Base-by-base conservation (phyloP, 108 stramenopile genomes). In the Discostella stelligeroides region DNA sequence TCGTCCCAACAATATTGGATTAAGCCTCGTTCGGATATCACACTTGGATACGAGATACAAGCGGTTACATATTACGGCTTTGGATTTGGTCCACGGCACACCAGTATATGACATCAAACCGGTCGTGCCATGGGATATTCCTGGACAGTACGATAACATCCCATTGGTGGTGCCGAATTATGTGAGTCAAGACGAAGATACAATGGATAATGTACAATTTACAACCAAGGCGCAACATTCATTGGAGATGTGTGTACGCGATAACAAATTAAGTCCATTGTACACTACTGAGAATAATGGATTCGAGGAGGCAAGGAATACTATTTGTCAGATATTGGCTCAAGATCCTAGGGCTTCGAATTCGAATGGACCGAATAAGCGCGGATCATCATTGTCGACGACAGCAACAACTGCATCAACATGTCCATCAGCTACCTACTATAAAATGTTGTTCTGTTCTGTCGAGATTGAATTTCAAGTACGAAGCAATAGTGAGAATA, bases 61-160 rank as follows among this genome's bases (percentile, higher is more conserved):
- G 40, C 87, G 84, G 38, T 47, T 89, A 46, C 70, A 87, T 57
- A 81, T 92, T 43, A 56, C 75, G 8, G 88, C 79, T 12, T 78
- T 96, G 10, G 97, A 98, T 76, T 76, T 98, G 10, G 90, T 95
- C 18, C 66, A 98, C 65, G 92, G 92, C 8, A 98, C 96, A 15
- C 97, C 97, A 17, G 84, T 98, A 8, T 90, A 91, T 70, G 97
- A 98, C 67, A 80, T 98, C 74, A 98, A 98, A 68, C 97, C 97
- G 1, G 90, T 73, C 56, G 92, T 96, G 1, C 92, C 92, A 13
- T 92, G 90, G 90, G 86, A 75, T 70, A 62, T 89, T 56, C 92
- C 92, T n/a, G 81, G 83, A 5, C 70, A 81, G 60, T 61, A 61
- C 58, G 71, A 83, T 50, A 57, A 72, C 27, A 14, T 50, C 0